phyloP scores from a whole-genome alignment of 495 filamentous ascomycete species.

The Hypoxylon perforatum region DNA sequence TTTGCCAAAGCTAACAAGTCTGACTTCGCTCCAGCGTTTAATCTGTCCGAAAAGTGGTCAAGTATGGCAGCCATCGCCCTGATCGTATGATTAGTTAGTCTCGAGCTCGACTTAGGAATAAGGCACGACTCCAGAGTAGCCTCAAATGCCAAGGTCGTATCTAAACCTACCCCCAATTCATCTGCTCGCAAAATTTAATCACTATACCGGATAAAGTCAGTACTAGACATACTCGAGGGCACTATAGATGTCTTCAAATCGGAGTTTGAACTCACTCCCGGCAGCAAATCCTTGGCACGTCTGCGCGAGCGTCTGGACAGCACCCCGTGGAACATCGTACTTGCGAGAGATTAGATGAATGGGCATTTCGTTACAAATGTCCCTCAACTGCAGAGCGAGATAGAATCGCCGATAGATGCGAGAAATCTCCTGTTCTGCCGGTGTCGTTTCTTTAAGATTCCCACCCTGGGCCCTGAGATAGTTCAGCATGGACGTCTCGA shows the following conservation, averaged over 20 bases:
- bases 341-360: constrained; percentile 75
- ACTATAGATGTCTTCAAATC: neutral
- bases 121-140: constrained; percentile 1
- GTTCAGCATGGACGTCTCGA: constrained; percentile 43
- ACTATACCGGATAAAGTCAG: constrained; percentile 63
- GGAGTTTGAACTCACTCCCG: constrained; percentile 57
- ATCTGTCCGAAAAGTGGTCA: constrained; percentile 79
- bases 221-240: neutral
- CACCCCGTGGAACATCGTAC: constrained; percentile 75
- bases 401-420: constrained; percentile 83
- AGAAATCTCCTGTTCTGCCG: constrained; percentile 67
- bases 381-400: constrained; percentile 80
- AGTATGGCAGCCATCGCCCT: constrained; percentile 76
- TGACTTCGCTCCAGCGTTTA: constrained; percentile 78
- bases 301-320: constrained; percentile 77
- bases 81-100: constrained; percentile 20
- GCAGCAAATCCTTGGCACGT: constrained; percentile 83
- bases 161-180: constrained; percentile 66
- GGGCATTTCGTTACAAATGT: constrained; percentile 83
- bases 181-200: constrained; percentile 73
- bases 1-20: constrained; percentile 79
- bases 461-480: constrained; percentile 73
- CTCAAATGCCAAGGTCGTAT: neutral
- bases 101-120: neutral
- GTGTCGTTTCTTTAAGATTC: constrained; percentile 70